A percentile compares a stretch with the other conserved stretches of the same genome.
These are phyloP conservation scores for Brassica carinata DNA, from an alignment of 345 rosid species.

Conservation along the genomic window DNA sequence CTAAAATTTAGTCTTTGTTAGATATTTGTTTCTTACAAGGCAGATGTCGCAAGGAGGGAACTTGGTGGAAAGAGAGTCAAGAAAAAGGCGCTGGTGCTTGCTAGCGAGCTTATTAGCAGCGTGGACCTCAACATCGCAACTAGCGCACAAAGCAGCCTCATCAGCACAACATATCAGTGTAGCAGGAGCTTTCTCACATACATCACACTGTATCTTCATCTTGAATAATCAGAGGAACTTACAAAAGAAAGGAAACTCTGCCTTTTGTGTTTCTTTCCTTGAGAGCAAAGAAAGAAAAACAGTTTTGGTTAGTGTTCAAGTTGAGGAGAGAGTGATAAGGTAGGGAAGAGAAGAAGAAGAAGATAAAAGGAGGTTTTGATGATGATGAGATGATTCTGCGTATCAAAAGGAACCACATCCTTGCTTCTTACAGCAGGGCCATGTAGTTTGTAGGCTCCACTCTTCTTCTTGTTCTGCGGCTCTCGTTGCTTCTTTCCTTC, in stretches of 20 bases:
- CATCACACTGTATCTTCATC: slow-evolving; percentile 98
- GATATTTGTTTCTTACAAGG: slow-evolving; percentile 52
- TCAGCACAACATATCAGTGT: slow-evolving; percentile 93
- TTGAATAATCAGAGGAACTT: neutral
- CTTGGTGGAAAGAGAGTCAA: slow-evolving; percentile 68
- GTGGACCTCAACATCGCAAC: slow-evolving; percentile 85
- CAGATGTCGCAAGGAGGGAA: slow-evolving; percentile 94
- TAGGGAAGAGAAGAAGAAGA: slow-evolving; percentile 27
- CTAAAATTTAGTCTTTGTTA: neutral
- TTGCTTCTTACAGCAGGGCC: slow-evolving; percentile 17
- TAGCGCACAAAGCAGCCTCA: slow-evolving; percentile 87
- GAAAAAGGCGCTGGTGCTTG: slow-evolving; percentile 97
- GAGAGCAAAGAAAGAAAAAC: neutral
- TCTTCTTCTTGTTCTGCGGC: slow-evolving; percentile 34
- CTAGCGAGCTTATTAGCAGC: slow-evolving; percentile 95
- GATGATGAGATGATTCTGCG: neutral
- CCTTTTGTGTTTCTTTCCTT: slow-evolving; percentile 12
- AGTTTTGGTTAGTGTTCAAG: slow-evolving; percentile 7
- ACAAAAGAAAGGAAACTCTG: neutral
- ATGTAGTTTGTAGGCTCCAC: slow-evolving; percentile 9
- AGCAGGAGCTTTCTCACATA: slow-evolving; percentile 93
- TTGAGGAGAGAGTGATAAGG: slow-evolving; percentile 22
- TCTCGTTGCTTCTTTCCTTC: slow-evolving; percentile 28
- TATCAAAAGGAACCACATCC: slow-evolving; percentile 35
- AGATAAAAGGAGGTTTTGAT: neutral